Base-by-base conservation (phyloP, 805 yeast genomes). In the Yamadazyma sp. region DNA sequence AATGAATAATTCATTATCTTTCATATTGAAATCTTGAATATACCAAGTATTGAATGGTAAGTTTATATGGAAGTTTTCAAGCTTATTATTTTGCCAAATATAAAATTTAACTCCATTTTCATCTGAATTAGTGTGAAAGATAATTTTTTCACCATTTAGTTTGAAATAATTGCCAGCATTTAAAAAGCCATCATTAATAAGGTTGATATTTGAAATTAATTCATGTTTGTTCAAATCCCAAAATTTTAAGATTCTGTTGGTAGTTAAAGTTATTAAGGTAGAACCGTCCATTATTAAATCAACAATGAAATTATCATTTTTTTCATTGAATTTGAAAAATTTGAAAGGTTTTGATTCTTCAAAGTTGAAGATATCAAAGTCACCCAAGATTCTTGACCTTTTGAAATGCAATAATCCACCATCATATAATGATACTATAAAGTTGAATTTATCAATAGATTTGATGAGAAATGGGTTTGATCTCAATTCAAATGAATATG, bases 331-430 rank as follows among this genome's bases (percentile, higher is more conserved):
- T 4, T 26, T 17, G 18, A 35, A 26, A 15, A 35, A 23, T 18
- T 28, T 15, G 24, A 35, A 15, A 15, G 60, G 30, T 59, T 60
- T 41, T 4, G 50, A 29, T 27, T 81, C 88, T 39, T 69, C 73
- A 54, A 82, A 83, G 19, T 77, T 58, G 29, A 53, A 56, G 7
- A 73, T 75, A 38, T 61, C 75, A 27, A 62, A 54, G 16, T 57
- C 63, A 3, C 42, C 44, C 19, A 67, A 53, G 8, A 73, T 56
- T 77, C 38, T 19, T 0, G 45, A 26, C 45, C 78, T 62, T 23
- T 49, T 47, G 38, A 83, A 62, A 29, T 78, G 80, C 32, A 86
- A 58, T 27, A 88, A 54, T 1, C 89, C 86, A 17, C 97, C 96
- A 58, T 89, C 95, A 28, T 70, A 69, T 31, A 88, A 63, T 4